phyloP scores from a whole-genome alignment of 352 stramenopile genomes.

The Phytophthora lateralis region DNA sequence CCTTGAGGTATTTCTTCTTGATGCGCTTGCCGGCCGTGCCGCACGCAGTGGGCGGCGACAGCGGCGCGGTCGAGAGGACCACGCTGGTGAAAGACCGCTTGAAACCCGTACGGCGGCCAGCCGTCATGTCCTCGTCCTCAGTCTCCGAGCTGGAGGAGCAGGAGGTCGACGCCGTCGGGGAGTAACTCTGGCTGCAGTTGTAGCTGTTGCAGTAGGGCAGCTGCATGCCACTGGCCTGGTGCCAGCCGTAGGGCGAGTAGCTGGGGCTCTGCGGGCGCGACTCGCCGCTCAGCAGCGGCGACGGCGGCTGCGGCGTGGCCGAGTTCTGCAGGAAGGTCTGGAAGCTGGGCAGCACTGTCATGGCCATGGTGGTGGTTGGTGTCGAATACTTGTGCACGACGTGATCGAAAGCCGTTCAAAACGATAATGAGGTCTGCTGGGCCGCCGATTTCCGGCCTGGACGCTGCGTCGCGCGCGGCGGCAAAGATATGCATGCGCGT shows the following conservation, averaged over 20 bases:
- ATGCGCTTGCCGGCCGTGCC: constrained; percentile 33
- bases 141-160: constrained; percentile 31
- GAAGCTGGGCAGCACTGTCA: constrained; percentile 62
- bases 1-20: constrained; percentile 80
- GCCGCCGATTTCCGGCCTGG: not conserved
- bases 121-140: constrained; percentile 35
- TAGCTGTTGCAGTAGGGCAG: constrained; percentile 28
- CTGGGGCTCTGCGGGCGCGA: constrained; percentile 12
- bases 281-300: constrained; percentile 19
- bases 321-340: constrained; percentile 59
- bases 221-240: constrained; percentile 17
- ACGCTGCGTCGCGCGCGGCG: constrained; percentile 14
- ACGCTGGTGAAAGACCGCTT: constrained; percentile 33
- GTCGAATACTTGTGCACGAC: not conserved
- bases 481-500: constrained; percentile 55
- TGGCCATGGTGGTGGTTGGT: constrained; percentile 34
- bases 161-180: constrained; percentile 11
- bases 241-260: constrained; percentile 27
- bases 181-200: constrained; percentile 19
- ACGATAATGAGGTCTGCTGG: constrained; percentile 28
- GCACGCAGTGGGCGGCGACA: constrained; percentile 19
- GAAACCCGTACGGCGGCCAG: constrained; percentile 17
- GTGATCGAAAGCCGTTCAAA: constrained; percentile 25
- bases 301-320: constrained; percentile 31
- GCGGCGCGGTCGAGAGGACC: constrained; percentile 21